Conservation (phyloP, 1,139 yeast genomes). For the Lipomyces yarrowii region DNA sequence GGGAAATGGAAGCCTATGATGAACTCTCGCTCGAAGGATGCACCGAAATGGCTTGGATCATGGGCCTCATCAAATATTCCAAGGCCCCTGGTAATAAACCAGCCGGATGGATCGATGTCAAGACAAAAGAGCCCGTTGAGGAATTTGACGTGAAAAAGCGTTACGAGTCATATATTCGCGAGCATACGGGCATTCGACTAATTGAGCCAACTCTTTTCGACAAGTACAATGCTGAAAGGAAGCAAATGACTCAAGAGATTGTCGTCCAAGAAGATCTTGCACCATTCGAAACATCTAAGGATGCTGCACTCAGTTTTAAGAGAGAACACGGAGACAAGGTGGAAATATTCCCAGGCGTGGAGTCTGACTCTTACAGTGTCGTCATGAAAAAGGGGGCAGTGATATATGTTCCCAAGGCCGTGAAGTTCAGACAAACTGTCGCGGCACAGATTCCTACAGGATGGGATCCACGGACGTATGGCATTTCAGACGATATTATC, state of each 20-base stretch:
- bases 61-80: slow-evolving; percentile 95
- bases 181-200: slow-evolving; percentile 94
- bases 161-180: slow-evolving; percentile 85
- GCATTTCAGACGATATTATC: slow-evolving; percentile 91
- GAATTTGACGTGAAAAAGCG: slow-evolving; percentile 90
- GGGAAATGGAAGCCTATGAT: slow-evolving; percentile 98
- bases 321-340: slow-evolving; percentile 92
- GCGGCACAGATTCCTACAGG: slow-evolving; percentile 99
- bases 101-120: slow-evolving; percentile 95
- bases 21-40: slow-evolving; percentile 96
- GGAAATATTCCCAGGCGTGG: slow-evolving; percentile 87
- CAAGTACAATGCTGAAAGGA: slow-evolving; percentile 93
- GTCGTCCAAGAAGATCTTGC: slow-evolving; percentile 95
- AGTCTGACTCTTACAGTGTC: slow-evolving; percentile 89
- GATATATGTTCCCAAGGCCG: slow-evolving; percentile 90
- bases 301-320: slow-evolving; percentile 92
- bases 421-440: slow-evolving; percentile 90
- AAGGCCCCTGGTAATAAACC: slow-evolving; percentile 76
- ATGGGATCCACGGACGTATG: slow-evolving; percentile 94
- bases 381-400: slow-evolving; percentile 90
- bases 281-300: slow-evolving; percentile 92
- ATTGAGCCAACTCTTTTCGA: slow-evolving; percentile 92
- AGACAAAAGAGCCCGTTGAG: slow-evolving; percentile 89
- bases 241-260: slow-evolving; percentile 90
- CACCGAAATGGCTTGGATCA: slow-evolving; percentile 99